Percentiles rank a stretch among this genome's conserved stretches.
phyloP scores from a whole-genome alignment of 441 rosid species.

The Hypseocharis bilobata region DNA sequence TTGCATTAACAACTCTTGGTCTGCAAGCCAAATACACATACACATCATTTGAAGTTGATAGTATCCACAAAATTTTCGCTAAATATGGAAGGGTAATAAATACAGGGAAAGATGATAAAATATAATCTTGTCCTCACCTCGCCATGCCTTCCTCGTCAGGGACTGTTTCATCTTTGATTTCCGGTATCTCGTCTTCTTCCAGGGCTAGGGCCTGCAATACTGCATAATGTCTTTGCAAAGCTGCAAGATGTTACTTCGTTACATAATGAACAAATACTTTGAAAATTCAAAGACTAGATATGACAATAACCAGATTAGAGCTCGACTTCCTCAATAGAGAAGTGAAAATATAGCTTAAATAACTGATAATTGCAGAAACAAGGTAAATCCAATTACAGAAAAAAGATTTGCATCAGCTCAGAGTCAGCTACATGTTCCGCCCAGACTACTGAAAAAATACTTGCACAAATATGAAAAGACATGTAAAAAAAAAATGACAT shows the following conservation, averaged over 20 bases:
- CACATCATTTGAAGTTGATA: background rate
- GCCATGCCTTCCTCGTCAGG: constrained; percentile 86
- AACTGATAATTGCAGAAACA: background rate
- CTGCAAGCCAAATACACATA: constrained; percentile 27
- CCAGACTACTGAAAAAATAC: background rate
- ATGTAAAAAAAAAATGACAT: too few species aligned
- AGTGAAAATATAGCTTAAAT: background rate
- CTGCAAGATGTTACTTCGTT: constrained; percentile 33
- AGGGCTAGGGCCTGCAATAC: constrained; percentile 79
- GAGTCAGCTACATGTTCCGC: too few species aligned
- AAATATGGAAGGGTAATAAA: background rate
- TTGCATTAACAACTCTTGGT: constrained; percentile 48
- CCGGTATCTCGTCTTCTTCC: constrained; percentile 67
- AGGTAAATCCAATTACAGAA: too few species aligned
- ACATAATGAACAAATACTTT: constrained; percentile 4
- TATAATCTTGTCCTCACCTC: constrained; percentile 34
- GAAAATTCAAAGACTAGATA: background rate
- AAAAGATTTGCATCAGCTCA: too few species aligned
- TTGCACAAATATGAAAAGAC: background rate
- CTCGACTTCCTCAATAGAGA: background rate
- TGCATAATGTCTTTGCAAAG: constrained; percentile 88
- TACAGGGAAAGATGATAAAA: background rate
- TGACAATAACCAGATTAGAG: background rate
- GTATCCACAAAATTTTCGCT: background rate
- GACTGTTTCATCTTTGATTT: constrained; percentile 61